Evolutionary conservation across 2,329 filamentous ascomycete genomes (phyloP).

Genomic region (Coniochaeta ligniaria): DNA sequence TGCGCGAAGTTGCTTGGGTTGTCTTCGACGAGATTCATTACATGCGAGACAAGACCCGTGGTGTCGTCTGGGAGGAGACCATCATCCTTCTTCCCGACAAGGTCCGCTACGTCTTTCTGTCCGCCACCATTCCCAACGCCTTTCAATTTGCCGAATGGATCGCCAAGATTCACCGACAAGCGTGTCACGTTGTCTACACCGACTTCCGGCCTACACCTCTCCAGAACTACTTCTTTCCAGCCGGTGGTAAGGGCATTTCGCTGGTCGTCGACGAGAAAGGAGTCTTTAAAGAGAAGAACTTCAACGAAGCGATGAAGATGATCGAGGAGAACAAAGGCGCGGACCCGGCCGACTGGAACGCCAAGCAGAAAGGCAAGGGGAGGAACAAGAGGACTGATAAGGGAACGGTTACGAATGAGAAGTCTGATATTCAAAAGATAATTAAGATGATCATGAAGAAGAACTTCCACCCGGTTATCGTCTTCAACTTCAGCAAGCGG

Average conservation of each 20-base stretch:
- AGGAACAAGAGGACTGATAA: conserved; percentile 92
- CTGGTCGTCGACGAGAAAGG: conserved; percentile 96
- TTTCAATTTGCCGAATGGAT: conserved; percentile 99
- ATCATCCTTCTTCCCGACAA: conserved; percentile 98
- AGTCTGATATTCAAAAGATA: conserved; percentile 91
- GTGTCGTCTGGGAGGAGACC: conserved; percentile 98
- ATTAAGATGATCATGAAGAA: conserved; percentile 98
- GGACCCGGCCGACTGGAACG: conserved; percentile 71
- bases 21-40: conserved; percentile 99
- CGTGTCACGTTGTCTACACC: conserved; percentile 98
- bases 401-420: conserved; percentile 60
- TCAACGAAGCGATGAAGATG: conserved; percentile 88
- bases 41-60: conserved; percentile 86
- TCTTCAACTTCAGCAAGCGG: conserved; percentile 98
- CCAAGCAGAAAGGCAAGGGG: conserved; percentile 77
- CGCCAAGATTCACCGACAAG: conserved; percentile 93
- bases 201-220: conserved; percentile 95
- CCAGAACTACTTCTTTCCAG: conserved; percentile 96
- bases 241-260: conserved; percentile 86
- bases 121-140: conserved; percentile 95
- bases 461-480: conserved; percentile 95
- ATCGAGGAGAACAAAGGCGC: conserved; percentile 84
- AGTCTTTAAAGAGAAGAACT: conserved; percentile 92
- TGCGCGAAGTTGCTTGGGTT: conserved; percentile 98
- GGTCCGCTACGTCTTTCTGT: conserved; percentile 96